A percentile compares a stretch with the other conserved stretches of the same genome.
Conservation (phyloP, 306 rosid species). For the Begonia masoniana region DNA sequence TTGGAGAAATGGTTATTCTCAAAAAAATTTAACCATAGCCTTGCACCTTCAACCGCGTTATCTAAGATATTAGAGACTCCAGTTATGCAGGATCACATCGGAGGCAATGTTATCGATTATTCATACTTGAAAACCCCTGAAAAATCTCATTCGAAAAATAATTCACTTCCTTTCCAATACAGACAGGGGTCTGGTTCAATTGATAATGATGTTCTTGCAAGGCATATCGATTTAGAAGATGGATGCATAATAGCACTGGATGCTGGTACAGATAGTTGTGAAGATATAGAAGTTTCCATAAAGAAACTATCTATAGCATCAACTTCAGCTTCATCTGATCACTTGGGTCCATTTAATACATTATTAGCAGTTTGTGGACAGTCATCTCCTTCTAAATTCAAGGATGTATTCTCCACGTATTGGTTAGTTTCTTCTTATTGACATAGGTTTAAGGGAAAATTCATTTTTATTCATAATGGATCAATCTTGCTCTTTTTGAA, state of each 20-base stretch:
- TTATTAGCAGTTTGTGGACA: slow-evolving; percentile 75
- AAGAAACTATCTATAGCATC: slow-evolving; percentile 64
- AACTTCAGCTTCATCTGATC: slow-evolving; percentile 30
- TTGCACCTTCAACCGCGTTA: slow-evolving; percentile 53
- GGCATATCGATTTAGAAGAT: slow-evolving; percentile 13
- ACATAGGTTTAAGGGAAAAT: no score
- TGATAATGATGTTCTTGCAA: slow-evolving; percentile 12
- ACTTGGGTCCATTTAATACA: slow-evolving; percentile 38
- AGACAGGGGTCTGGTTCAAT: slow-evolving; percentile 10
- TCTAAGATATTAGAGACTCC: slow-evolving; percentile 75
- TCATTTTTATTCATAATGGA: no score
- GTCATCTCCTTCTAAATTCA: slow-evolving; percentile 44
- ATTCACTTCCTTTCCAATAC: slow-evolving; percentile 14
- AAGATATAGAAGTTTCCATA: slow-evolving; percentile 40
- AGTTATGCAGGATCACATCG: slow-evolving; percentile 17
- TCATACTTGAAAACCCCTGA: slow-evolving; percentile 24
- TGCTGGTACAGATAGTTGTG: slow-evolving; percentile 19
- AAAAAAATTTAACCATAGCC: slow-evolving; percentile 36
- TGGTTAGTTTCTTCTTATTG: slow-evolving; percentile 27
- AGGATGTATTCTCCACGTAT: slow-evolving; percentile 46
- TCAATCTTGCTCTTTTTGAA: no score
- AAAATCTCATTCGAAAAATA: slow-evolving; percentile 12
- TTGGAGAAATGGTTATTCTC: slow-evolving; percentile 57
- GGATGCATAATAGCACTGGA: slow-evolving; percentile 7
- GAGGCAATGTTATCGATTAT: slow-evolving; percentile 15